Percentiles rank a stretch among this genome's conserved stretches.
These are phyloP conservation scores for Phytopythium litorale DNA, from an alignment of 352 stramenopile species.

Conservation along the genomic window DNA sequence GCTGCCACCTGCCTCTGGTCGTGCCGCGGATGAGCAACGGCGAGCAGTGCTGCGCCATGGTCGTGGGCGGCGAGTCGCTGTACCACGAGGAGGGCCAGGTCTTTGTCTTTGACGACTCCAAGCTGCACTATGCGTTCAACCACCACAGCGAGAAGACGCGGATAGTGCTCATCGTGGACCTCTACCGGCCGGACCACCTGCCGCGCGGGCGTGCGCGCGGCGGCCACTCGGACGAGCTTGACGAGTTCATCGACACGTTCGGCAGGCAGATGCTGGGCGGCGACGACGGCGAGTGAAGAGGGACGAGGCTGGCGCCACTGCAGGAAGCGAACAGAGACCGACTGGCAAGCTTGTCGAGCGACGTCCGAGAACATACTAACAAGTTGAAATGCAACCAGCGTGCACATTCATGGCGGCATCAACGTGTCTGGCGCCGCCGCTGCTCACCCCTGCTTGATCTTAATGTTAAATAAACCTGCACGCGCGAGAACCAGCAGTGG, in stretches of 20 bases:
- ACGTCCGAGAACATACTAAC: background rate
- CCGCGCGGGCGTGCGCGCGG: slow-evolving; percentile 74
- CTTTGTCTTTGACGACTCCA: slow-evolving; percentile 91
- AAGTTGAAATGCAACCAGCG: background rate
- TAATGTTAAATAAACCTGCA: slow-evolving; percentile 91
- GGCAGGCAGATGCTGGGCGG: slow-evolving; percentile 40
- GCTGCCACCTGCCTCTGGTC: slow-evolving; percentile 70
- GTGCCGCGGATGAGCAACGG: slow-evolving; percentile 58
- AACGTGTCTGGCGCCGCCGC: background rate
- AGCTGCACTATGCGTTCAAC: slow-evolving; percentile 88
- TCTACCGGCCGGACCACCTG: slow-evolving; percentile 80
- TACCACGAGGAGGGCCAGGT: slow-evolving; percentile 75
- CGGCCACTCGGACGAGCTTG: slow-evolving; percentile 84
- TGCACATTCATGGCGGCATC: background rate
- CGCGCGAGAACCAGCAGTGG: slow-evolving; percentile 5
- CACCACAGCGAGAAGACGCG: slow-evolving; percentile 57
- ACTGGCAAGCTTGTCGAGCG: background rate
- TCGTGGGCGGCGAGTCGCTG: slow-evolving; percentile 65
- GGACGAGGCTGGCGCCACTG: background rate
- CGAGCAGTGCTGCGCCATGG: slow-evolving; percentile 66
- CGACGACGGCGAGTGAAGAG: slow-evolving; percentile 1
- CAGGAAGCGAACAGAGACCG: background rate
- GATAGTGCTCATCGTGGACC: slow-evolving; percentile 85
- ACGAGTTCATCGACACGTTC: slow-evolving; percentile 88
- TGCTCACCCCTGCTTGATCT: slow-evolving; percentile 69